Base-by-base conservation (phyloP, 2,329 filamentous ascomycete species). In the Emericellopsis cladophorae region DNA sequence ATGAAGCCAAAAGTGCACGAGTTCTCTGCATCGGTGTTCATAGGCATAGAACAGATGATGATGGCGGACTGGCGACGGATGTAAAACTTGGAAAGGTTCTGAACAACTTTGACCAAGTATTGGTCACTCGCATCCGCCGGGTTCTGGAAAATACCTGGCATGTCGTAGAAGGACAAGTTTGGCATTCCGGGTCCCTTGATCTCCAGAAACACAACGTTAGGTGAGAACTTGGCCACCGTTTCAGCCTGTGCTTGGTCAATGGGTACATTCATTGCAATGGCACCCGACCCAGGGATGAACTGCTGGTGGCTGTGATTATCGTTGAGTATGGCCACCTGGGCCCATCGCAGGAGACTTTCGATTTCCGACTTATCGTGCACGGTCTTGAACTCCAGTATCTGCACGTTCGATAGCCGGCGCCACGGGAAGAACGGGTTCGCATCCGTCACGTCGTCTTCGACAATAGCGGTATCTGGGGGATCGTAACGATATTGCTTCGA, bases 61-160 rank as follows among this genome's bases (percentile, higher is more conserved):
- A 93, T 76, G 4, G 85, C 81, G 2, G 81, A 79, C 0, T 72
- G 59, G 3, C 85, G 74, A 0, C 66, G 60, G 5, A 94, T 79
- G 48, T 93, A 93, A 1, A 77, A 66, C 2, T 66, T 69, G 0
- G 86, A 79, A 0, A 95, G 55, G 15, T 83, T 82, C 39, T 78
- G 69, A 0, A 94, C 82, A 0, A 92, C 76, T 0, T 70, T 65
- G 11, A 89, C 81, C 0, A 90, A 64, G 42, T 84, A 84, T 9
- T 73, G 67, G 14, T 89, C 78, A 3, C 74, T 66, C 7, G 72
- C 72, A 7, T 77, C 67, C 2, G 77, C 74, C 0, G 80, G 72
- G 7, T 81, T 81, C 16, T 79, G 76, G 45, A 94, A 90, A 0
- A 93, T 77, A 0, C 88, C 88, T 0, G 88, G 88, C 1, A 95